Evolutionary conservation across 2,329 filamentous ascomycete genomes (phyloP), one percentile per base, ranked within the genome.

Genomic region (Phialophora chinensis): DNA sequence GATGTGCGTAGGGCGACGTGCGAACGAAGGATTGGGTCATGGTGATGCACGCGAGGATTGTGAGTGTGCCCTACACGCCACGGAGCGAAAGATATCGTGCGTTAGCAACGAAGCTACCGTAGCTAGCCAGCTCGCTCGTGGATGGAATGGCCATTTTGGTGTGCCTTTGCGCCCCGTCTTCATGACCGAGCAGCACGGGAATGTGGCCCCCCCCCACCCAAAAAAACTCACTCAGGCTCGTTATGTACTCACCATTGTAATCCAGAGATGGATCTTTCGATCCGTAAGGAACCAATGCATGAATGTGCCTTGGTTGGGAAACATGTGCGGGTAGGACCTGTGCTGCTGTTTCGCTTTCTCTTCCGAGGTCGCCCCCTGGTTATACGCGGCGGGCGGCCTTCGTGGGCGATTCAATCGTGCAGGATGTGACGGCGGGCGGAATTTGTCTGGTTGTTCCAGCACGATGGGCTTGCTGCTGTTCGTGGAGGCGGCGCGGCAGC

Each of bases 351-450:
- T 85, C 69, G 85, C 81, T 59, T 83, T 80, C 78, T 96, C 90
- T 60, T 88, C 85, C 23, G 84, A 81, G 17, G 87, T 88, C 47
- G 71, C 50, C 38, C 60, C 64, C 61, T 73, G 71, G 55, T 73
- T 73, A 55, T 72, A 73, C 67, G 93, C 80, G 25, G 87, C 80
- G 0, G 81, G 79, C 77, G 90, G 87, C 33, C 89, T 88, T 6
- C 82, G 77, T 71, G 85, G 83, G 62, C 86, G 84, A 4, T 85
- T 83, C 35, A 92, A 85, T 6, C 90, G 85, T 25, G 90, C 83
- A 12, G 91, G 90, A 78, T 98, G 95, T 0, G 94, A 98, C 0
- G 95, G 95, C 1, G 95, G 94, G 56, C 91, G 91, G 84, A 97
- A 98, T 77, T 90, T 91, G 74, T 91, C 86, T 27, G 94, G 94